These are phyloP conservation scores for Trichophyton verrucosum DNA, from an alignment of 2,329 filamentous ascomycete species.

Conservation along the genomic window DNA sequence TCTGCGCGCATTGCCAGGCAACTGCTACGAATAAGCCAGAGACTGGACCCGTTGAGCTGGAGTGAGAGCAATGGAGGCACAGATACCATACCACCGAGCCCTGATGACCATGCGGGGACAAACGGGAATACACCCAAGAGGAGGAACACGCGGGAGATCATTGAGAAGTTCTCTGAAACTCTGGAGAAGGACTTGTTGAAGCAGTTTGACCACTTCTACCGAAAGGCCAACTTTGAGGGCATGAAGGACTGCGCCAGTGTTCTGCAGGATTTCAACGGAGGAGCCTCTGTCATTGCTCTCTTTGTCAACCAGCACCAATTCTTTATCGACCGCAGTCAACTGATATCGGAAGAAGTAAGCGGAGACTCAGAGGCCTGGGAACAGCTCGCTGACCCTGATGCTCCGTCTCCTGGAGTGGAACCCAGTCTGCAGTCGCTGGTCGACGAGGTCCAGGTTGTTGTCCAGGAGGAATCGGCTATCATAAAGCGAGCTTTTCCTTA, in stretches of 20 bases:
- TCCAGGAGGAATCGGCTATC: conserved; percentile 93
- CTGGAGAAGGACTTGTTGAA: conserved; percentile 89
- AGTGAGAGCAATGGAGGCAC: conserved; percentile 40
- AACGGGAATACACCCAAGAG: conserved; percentile 39
- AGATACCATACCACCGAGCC: conserved; percentile 27
- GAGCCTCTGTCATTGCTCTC: conserved; percentile 82
- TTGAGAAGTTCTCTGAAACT: conserved; percentile 94
- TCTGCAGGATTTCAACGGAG: conserved; percentile 88
- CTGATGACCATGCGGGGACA: conserved; percentile 18
- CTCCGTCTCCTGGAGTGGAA: conserved; percentile 81
- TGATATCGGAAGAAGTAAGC: conserved; percentile 71
- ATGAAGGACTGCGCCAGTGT: conserved; percentile 97
- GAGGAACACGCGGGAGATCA: conserved; percentile 65
- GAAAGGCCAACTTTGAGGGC: conserved; percentile 87
- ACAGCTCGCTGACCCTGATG: conserved; percentile 82
- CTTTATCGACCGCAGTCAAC: conserved; percentile 90
- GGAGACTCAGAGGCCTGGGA: conserved; percentile 59
- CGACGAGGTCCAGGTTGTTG: conserved; percentile 87
- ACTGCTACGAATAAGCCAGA: conserved; percentile 83
- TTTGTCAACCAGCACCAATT: conserved; percentile 99
- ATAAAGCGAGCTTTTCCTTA: conserved; percentile 95
- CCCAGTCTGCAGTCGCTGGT: conserved; percentile 81
- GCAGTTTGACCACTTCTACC: conserved; percentile 95
- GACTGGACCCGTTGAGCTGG: conserved; percentile 70
- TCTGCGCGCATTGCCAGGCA: conserved; percentile 91